Percentiles rank a stretch among this genome's conserved stretches.
These are phyloP conservation scores for Penicillium tannophilum DNA, from an alignment of 495 filamentous ascomycete genomes.

Conservation along the genomic window DNA sequence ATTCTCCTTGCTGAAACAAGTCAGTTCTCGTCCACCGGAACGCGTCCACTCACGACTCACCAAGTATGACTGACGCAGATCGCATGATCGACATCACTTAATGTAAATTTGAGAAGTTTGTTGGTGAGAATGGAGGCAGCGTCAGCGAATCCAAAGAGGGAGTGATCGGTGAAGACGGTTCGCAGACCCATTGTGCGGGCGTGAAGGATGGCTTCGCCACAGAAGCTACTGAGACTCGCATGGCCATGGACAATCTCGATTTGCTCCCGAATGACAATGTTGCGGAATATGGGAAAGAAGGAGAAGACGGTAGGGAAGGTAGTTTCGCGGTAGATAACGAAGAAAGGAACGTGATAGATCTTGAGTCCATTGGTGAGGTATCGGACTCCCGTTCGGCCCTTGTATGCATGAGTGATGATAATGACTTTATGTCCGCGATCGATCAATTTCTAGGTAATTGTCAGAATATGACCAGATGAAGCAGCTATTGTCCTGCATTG, in stretches of 20 bases:
- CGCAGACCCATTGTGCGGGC: conserved; percentile 93
- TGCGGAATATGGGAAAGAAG: conserved; percentile 95
- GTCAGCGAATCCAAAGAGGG: conserved; percentile 96
- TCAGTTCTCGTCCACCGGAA: not conserved
- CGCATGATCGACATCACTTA: conserved; percentile 97
- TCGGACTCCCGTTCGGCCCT: conserved; percentile 86
- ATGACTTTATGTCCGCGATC: conserved; percentile 98
- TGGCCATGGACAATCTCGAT: conserved; percentile 99
- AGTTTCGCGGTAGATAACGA: conserved; percentile 89
- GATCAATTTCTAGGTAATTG: conserved; percentile 68
- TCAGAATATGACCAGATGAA: conserved; percentile 17
- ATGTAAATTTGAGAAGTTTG: conserved; percentile 90
- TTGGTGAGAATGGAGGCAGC: conserved; percentile 95
- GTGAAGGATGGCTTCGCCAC: conserved; percentile 93
- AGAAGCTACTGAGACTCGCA: conserved; percentile 85
- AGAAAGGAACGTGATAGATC: conserved; percentile 95
- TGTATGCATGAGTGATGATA: conserved; percentile 96
- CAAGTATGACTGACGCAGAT: conserved; percentile 98
- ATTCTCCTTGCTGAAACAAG: conserved; percentile 80
- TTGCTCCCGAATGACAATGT: conserved; percentile 88
- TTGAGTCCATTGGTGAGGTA: conserved; percentile 98
- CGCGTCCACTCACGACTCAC: conserved; percentile 46
- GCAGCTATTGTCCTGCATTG: not conserved
- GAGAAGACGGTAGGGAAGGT: conserved; percentile 99
- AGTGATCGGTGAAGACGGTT: conserved; percentile 97